Conservation (phyloP, 2,329 filamentous ascomycete genomes). For the Pseudogymnoascus sp. region DNA sequence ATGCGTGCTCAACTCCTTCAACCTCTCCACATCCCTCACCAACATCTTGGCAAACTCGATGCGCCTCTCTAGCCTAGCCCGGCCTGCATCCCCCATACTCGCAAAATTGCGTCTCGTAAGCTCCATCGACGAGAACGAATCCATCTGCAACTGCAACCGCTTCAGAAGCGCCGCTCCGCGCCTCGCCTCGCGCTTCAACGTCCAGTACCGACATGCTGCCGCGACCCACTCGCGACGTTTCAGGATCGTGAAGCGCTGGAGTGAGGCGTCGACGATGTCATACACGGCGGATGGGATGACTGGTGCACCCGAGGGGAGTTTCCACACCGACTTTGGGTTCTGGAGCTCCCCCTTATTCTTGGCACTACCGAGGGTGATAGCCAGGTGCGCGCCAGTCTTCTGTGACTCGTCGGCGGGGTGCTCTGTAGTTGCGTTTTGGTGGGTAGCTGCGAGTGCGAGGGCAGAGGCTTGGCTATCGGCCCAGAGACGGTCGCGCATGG, state of each 20-base stretch:
- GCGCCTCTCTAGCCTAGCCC: constrained; percentile 65
- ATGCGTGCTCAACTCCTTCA: constrained; percentile 60
- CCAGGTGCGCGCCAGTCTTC: constrained; percentile 73
- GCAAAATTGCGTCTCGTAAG: constrained; percentile 90
- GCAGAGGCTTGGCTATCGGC: constrained; percentile 82
- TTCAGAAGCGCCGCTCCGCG: constrained; percentile 88
- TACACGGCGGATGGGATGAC: constrained; percentile 87
- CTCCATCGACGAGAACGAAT: constrained; percentile 96
- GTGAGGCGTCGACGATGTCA: constrained; percentile 72
- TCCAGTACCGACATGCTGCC: constrained; percentile 96
- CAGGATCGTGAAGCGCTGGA: constrained; percentile 70
- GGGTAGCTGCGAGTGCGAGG: constrained; percentile 66
- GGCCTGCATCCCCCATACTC: constrained; percentile 83
- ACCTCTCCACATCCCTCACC: constrained; percentile 65
- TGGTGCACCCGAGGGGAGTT: constrained; percentile 85
- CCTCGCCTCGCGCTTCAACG: constrained; percentile 85
- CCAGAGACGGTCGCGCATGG: constrained; percentile 86
- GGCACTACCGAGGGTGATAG: constrained; percentile 60
- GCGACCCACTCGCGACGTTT: constrained; percentile 89
- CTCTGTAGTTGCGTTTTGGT: constrained; percentile 53
- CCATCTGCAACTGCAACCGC: constrained; percentile 86
- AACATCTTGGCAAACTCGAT: constrained; percentile 81
- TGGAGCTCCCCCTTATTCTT: constrained; percentile 62
- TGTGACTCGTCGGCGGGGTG: constrained; percentile 75
- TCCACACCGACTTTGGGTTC: constrained; percentile 67